Conservation (phyloP, 305 asterid species). For the Vinca major region DNA sequence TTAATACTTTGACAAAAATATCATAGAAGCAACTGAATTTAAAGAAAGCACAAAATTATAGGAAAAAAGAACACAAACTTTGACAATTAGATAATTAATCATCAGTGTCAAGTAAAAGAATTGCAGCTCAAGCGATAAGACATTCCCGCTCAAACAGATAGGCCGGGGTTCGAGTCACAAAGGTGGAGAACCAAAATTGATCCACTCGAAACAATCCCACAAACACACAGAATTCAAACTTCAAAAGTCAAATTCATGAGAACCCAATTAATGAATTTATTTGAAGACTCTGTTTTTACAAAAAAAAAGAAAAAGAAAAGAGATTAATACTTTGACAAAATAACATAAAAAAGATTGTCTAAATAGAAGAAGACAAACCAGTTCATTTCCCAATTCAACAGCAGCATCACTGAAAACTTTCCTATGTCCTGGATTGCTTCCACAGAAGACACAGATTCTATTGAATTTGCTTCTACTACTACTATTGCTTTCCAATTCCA, state of each 20-base stretch:
- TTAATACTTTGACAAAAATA: conserved; percentile 3
- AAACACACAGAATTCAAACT: conserved; percentile 14
- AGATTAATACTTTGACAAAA: conserved; percentile 7
- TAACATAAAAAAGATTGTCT: conserved; percentile 14
- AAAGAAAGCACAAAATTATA: neutral
- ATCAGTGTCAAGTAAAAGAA: conserved; percentile 8
- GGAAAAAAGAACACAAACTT: neutral
- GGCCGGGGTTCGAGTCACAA: too few species aligned
- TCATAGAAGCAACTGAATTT: conserved; percentile 1
- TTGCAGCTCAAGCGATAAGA: neutral
- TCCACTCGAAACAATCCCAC: conserved; percentile 3
- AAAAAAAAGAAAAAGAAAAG: too few species aligned
- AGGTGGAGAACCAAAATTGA: too few species aligned
- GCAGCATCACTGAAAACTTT: conserved; percentile 96
- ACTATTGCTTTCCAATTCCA: conserved; percentile 63
- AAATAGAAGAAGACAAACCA: conserved; percentile 45
- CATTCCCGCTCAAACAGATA: neutral
- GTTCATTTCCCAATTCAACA: conserved; percentile 78
- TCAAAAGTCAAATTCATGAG: conserved; percentile 14
- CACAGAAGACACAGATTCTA: conserved; percentile 92
- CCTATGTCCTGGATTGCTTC: conserved; percentile 89
- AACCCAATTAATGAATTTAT: conserved; percentile 12
- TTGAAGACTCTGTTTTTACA: conserved; percentile 9
- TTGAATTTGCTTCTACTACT: conserved; percentile 60
- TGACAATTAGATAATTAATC: conserved; percentile 2